phyloP scores from a whole-genome alignment of 495 filamentous ascomycete species.

The Penicillium lividum region DNA sequence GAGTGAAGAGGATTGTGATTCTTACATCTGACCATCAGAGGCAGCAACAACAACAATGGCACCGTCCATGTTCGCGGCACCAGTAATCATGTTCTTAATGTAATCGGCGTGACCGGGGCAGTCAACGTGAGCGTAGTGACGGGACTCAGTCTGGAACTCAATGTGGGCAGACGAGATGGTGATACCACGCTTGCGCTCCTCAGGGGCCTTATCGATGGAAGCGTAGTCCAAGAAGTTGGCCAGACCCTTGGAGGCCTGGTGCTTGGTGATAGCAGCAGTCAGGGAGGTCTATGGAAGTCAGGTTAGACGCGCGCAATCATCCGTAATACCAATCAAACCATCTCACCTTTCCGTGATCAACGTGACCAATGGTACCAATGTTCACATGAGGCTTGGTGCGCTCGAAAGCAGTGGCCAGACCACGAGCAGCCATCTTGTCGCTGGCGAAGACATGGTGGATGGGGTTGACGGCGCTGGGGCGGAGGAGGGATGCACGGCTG shows the following conservation, averaged over 20 bases:
- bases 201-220: slow-evolving; percentile 96
- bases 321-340: slow-evolving; percentile 17
- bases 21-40: slow-evolving; percentile 95
- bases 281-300: slow-evolving; percentile 78
- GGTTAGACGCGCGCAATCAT: slow-evolving; percentile 27
- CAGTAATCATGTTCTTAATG: slow-evolving; percentile 99
- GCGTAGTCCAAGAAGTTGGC: slow-evolving; percentile 95
- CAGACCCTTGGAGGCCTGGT: slow-evolving; percentile 88
- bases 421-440: slow-evolving; percentile 65
- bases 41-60: slow-evolving; percentile 98
- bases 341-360: slow-evolving; percentile 96
- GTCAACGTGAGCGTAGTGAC: slow-evolving; percentile 99
- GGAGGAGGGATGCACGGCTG: slow-evolving; percentile 62
- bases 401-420: slow-evolving; percentile 79
- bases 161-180: slow-evolving; percentile 98
- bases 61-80: slow-evolving; percentile 95
- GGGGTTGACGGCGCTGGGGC: slow-evolving; percentile 63
- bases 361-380: slow-evolving; percentile 98
- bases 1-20: background rate
- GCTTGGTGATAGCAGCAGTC: slow-evolving; percentile 97
- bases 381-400: slow-evolving; percentile 97
- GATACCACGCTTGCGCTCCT: slow-evolving; percentile 99
- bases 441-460: slow-evolving; percentile 68
- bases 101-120: slow-evolving; percentile 99
- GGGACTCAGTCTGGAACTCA: slow-evolving; percentile 87